Percentiles rank a stretch among this genome's conserved stretches.
Conservation (phyloP, 257 asterid genomes). For the Solanum appendiculatum region DNA sequence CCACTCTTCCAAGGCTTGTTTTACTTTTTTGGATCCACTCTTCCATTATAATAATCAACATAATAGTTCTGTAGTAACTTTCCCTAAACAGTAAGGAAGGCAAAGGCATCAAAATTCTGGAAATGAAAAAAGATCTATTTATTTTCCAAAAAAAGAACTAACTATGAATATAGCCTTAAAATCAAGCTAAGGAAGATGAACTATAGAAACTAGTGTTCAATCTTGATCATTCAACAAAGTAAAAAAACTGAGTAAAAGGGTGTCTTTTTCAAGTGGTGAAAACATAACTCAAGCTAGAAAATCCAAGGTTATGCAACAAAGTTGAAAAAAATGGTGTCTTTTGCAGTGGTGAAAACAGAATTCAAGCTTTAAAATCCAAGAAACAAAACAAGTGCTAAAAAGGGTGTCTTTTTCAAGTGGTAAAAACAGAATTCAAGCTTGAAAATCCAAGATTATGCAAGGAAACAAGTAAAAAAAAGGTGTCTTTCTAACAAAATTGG, state of each 20-base stretch:
- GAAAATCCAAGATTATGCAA: neutral
- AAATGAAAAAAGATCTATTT: neutral
- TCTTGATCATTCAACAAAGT: neutral
- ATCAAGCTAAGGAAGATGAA: neutral
- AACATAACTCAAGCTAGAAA: neutral
- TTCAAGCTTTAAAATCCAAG: neutral
- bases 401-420: neutral
- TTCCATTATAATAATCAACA: neutral
- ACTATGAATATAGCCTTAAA: neutral
- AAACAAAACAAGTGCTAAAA: neutral
- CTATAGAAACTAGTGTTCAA: neutral
- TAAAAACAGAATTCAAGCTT: neutral
- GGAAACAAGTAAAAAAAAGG: neutral
- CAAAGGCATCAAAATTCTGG: neutral
- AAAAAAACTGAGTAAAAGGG: neutral
- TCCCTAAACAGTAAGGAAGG: neutral
- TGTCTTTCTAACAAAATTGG: neutral
- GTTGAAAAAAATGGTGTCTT: neutral
- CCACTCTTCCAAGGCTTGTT: neutral
- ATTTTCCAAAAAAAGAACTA: no score
- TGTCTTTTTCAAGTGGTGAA: neutral
- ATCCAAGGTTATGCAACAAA: neutral
- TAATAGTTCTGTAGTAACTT: neutral
- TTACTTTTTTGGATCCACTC: neutral
- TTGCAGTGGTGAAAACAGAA: neutral